Conservation (phyloP, 148 eudicot genomes). For the Cornus suecica region DNA sequence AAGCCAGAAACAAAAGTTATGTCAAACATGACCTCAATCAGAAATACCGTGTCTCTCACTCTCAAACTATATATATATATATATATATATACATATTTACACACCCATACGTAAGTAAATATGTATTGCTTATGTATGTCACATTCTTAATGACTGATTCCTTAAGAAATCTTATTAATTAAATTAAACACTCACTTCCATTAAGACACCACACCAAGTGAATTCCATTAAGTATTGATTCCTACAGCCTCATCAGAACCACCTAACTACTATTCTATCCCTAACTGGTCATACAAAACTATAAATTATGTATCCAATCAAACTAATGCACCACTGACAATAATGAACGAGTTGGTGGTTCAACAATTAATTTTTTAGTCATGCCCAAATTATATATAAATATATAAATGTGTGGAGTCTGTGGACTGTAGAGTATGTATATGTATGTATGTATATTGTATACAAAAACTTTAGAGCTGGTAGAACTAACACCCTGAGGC, state of each 20-base stretch:
- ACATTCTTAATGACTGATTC: constrained; percentile 15
- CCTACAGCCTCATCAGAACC: constrained; percentile 18
- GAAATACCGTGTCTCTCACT: too few species aligned
- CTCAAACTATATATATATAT: too few species aligned
- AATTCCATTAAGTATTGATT: constrained; percentile 15
- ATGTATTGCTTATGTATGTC: constrained; percentile 10
- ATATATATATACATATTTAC: too few species aligned
- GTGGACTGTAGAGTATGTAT: too few species aligned
- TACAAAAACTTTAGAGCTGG: too few species aligned
- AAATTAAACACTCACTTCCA: constrained; percentile 7
- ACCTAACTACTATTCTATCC: constrained; percentile 23
- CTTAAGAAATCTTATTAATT: constrained; percentile 26
- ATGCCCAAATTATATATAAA: too few species aligned
- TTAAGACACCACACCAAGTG: constrained; percentile 4
- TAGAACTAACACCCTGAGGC: not conserved
- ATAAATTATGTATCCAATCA: not conserved
- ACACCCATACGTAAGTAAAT: too few species aligned
- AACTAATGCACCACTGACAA: not conserved
- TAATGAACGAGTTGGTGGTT: not conserved
- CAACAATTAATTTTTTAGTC: not conserved
- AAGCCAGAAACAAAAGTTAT: too few species aligned
- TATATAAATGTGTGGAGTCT: too few species aligned
- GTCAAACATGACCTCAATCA: too few species aligned
- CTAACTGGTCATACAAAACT: not conserved
- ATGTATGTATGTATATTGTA: too few species aligned